A percentile compares a stretch with the other conserved stretches of the same genome.
phyloP scores from a whole-genome alignment of 75 land plant genomes.

The Chamaecyparis obtusa region DNA sequence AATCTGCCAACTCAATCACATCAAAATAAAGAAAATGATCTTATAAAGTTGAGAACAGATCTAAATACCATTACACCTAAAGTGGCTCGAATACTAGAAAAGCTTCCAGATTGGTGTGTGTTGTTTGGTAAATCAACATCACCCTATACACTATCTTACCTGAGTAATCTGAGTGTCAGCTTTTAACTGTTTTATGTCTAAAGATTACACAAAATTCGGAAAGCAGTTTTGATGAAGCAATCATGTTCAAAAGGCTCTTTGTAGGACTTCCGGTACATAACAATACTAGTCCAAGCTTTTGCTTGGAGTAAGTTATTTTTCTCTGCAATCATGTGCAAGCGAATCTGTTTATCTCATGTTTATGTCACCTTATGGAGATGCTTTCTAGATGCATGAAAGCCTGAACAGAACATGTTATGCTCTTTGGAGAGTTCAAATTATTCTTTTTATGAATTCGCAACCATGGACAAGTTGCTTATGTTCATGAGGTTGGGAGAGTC shows the following conservation, averaged over 20 bases:
- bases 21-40: slow-evolving; percentile 5
- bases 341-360: background rate
- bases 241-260: background rate
- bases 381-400: background rate
- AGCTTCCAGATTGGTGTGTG: slow-evolving; percentile 88
- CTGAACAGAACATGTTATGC: background rate
- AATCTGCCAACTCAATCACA: background rate
- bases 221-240: background rate
- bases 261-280: background rate
- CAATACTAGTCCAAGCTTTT: background rate
- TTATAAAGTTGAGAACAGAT: slow-evolving; percentile 83
- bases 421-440: background rate
- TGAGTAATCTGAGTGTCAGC: slow-evolving; percentile 46
- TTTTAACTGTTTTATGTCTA: slow-evolving; percentile 15
- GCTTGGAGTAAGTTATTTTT: background rate
- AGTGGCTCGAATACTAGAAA: slow-evolving; percentile 36
- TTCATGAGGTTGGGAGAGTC: background rate
- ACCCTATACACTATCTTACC: slow-evolving; percentile 66
- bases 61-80: slow-evolving; percentile 56
- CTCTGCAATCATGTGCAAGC: background rate
- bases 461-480: background rate
- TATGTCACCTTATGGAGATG: background rate
- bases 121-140: slow-evolving; percentile 88
- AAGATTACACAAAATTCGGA: background rate
- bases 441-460: background rate